Base-by-base conservation (phyloP, 1,139 yeast genomes). In the Kurtzmaniella quercitrusa region DNA sequence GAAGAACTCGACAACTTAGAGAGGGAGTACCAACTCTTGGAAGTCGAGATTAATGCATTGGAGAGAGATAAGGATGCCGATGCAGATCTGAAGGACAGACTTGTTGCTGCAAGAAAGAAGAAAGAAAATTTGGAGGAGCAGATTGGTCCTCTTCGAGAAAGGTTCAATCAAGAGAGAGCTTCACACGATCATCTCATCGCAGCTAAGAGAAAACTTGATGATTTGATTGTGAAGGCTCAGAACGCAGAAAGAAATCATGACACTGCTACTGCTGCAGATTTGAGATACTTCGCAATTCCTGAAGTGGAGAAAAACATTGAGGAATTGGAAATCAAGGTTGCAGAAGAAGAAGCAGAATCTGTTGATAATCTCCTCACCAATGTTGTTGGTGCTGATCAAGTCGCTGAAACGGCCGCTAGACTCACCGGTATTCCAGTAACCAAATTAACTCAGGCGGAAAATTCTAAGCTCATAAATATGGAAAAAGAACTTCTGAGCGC, bases 391-490 rank as follows among this genome's bases (percentile, higher is more conserved):
- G 71, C 94, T 17, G 98, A 93, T 47, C 91, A 89, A 53, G 94
- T 93, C 54, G 88, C 97, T 23, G 98, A 93, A 65, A 93, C 98
- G 23, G 97, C 97, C 22, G 98, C 98, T 2, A 80, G 96, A 60
- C 76, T 94, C 54, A 93, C 98, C 11, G 98, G 98, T 60, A 91
- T 93, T 48, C 98, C 98, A n/a, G 98, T 93, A n/a, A 80, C 86
- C 51, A 93, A 93, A 66, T 77, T 93, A 57, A 86, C 96, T 3
- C 96, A 89, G 67, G 95, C 97, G 23, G 99, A 93, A 65, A 93
- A 93, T 63, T 71, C 88, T 45, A 91, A 91, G 68, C 82, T 93
- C 59, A 88, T 93, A 57, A 86, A 85, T 57, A 93, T 93, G 98
- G 99, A 93, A 67, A 82, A 76, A 52, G 95, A 81, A 49, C 76